A percentile compares a stretch with the other conserved stretches of the same genome.
Conservation (phyloP, 495 filamentous ascomycete genomes). For the Mycothermus thermophilus region DNA sequence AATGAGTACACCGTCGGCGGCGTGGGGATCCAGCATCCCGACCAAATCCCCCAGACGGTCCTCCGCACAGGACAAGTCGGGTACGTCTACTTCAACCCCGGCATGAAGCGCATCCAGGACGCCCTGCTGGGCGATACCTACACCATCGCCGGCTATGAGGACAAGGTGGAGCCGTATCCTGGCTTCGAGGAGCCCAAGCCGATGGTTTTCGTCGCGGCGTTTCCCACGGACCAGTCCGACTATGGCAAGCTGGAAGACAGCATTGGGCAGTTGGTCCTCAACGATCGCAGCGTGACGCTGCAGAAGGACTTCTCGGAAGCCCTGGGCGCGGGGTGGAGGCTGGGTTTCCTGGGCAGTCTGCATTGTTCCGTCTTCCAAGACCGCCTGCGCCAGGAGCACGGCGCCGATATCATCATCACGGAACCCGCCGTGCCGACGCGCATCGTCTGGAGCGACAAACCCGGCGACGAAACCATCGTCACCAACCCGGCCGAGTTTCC, state of each 20-base stretch:
- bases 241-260: constrained; percentile 84
- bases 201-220: constrained; percentile 97
- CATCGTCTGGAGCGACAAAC: constrained; percentile 58
- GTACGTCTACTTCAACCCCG: constrained; percentile 92
- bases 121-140: constrained; percentile 94
- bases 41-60: constrained; percentile 64
- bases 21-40: constrained; percentile 91
- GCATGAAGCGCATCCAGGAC: constrained; percentile 91
- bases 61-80: constrained; percentile 88
- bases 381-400: constrained; percentile 87
- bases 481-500: constrained; percentile 81
- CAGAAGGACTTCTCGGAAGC: constrained; percentile 91
- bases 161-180: constrained; percentile 61
- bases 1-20: constrained; percentile 85
- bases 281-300: constrained; percentile 86
- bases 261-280: constrained; percentile 84
- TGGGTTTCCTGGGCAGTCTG: constrained; percentile 90
- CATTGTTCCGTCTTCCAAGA: constrained; percentile 98
- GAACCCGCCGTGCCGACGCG: constrained; percentile 89
- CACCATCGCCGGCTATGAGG: constrained; percentile 69
- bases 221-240: constrained; percentile 78
- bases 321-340: constrained; percentile 80
- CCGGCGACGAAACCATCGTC: constrained; percentile 57
- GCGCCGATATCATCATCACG: constrained; percentile 90
- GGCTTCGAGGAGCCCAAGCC: constrained; percentile 97